Percentiles rank a stretch among this genome's conserved stretches.
These are phyloP conservation scores for Pseudonitzschia pungens DNA, from an alignment of 108 stramenopile genomes.

Conservation along the genomic window DNA sequence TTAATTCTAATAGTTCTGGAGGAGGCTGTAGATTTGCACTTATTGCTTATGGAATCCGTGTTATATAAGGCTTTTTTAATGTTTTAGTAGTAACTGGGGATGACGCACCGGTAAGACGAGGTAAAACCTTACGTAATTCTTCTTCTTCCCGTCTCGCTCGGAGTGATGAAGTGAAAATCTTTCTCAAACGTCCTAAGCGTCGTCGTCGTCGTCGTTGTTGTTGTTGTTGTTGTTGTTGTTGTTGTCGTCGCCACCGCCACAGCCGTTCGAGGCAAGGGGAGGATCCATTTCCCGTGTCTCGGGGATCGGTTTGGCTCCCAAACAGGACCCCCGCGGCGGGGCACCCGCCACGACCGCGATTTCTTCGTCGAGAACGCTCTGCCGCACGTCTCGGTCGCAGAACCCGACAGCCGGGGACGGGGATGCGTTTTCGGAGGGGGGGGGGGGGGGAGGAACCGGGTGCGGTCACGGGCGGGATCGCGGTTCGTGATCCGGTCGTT, in stretches of 20 bases:
- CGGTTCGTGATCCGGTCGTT: no score
- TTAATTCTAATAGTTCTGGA: no score
- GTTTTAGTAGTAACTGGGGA: no score
- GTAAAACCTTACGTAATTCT: no score
- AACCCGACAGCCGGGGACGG: slow-evolving; percentile 10
- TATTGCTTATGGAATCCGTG: no score
- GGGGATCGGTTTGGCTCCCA: background rate
- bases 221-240: background rate
- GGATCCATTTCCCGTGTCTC: slow-evolving; percentile 1
- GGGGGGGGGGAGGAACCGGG: slow-evolving; percentile 20
- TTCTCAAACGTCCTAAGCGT: no score
- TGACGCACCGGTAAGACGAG: no score
- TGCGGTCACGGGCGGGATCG: slow-evolving; percentile 28
- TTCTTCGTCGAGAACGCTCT: slow-evolving; percentile 32
- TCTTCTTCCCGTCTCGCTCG: no score
- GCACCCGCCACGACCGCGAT: background rate
- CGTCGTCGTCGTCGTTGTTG: background rate
- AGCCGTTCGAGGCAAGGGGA: background rate
- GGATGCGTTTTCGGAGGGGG: slow-evolving; percentile 13
- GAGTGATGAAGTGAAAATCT: no score
- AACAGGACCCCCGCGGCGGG: slow-evolving; percentile 6
- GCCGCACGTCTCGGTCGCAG: slow-evolving; percentile 31
- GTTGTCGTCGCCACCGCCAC: background rate
- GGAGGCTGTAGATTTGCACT: no score
- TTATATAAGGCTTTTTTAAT: no score